A percentile compares a stretch with the other conserved stretches of the same genome.
These are phyloP conservation scores for Boletus subcaerulescens DNA, from an alignment of 768 basidiomycete genomes.

Conservation along the genomic window DNA sequence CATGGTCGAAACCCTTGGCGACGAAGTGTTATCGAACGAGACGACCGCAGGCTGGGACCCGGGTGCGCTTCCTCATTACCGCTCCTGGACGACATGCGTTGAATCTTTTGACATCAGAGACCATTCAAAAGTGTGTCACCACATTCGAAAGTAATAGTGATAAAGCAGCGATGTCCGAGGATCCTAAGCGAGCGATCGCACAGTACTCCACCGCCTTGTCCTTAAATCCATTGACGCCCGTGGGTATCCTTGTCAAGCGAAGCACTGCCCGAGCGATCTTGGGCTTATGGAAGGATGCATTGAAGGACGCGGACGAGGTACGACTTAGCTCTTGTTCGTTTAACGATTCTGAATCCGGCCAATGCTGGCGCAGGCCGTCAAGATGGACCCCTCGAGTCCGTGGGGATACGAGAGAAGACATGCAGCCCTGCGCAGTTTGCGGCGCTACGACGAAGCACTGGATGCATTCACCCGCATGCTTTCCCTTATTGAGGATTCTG, in stretches of 20 bases:
- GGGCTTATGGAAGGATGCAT: slow-evolving; percentile 6
- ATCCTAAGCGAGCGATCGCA: too few species aligned
- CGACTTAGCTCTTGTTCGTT: neutral
- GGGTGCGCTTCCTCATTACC: too few species aligned
- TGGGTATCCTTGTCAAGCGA: too few species aligned
- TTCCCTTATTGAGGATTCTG: neutral
- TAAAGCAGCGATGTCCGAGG: too few species aligned
- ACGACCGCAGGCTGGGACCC: neutral
- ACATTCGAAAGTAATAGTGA: too few species aligned
- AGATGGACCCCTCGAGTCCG: neutral
- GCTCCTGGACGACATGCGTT: too few species aligned
- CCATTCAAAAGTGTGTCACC: too few species aligned
- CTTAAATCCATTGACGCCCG: too few species aligned
- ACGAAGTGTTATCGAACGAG: neutral
- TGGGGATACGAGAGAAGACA: slow-evolving; percentile 5
- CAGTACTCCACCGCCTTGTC: too few species aligned
- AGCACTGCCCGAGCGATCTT: too few species aligned
- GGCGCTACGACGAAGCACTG: neutral
- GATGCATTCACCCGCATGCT: neutral
- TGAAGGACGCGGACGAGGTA: slow-evolving; percentile 16
- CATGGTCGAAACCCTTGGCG: neutral
- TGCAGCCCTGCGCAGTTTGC: neutral
- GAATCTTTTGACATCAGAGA: too few species aligned
- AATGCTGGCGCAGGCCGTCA: neutral
- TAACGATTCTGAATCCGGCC: neutral